phyloP scores from a whole-genome alignment of 2,329 filamentous ascomycete genomes.

The Calonectria fujianensis region DNA sequence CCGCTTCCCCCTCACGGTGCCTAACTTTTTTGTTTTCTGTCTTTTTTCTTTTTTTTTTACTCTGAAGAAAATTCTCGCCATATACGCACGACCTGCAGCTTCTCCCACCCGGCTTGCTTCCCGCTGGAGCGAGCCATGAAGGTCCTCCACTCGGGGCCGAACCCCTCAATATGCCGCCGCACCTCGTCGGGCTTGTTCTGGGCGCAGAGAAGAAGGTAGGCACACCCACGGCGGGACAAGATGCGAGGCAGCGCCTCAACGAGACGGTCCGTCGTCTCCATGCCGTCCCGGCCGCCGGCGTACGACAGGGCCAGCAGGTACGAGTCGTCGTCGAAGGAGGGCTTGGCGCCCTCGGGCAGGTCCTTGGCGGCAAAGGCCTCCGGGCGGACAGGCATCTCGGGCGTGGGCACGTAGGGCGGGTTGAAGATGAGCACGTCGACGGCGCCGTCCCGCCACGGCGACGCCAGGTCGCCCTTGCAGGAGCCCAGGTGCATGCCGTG shows the following conservation, averaged over 20 bases:
- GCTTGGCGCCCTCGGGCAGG: slow-evolving; percentile 57
- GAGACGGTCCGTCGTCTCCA: slow-evolving; percentile 92
- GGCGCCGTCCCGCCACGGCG: slow-evolving; percentile 71
- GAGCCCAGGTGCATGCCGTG: slow-evolving; percentile 78
- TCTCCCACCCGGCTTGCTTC: slow-evolving; percentile 95
- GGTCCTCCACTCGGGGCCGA: slow-evolving; percentile 78
- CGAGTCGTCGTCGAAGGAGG: slow-evolving; percentile 85
- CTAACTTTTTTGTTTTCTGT: background rate
- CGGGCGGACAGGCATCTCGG: slow-evolving; percentile 78
- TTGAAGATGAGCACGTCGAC: slow-evolving; percentile 97
- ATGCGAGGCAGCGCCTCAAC: slow-evolving; percentile 80
- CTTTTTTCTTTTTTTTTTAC: background rate
- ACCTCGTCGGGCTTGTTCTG: slow-evolving; percentile 90
- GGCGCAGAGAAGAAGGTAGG: slow-evolving; percentile 91
- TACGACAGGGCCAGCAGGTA: slow-evolving; percentile 90
- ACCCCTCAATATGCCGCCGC: slow-evolving; percentile 74
- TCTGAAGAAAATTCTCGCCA: slow-evolving; percentile 73
- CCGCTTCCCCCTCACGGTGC: slow-evolving; percentile 14
- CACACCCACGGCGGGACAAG: slow-evolving; percentile 82
- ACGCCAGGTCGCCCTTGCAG: slow-evolving; percentile 81
- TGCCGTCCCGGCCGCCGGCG: slow-evolving; percentile 91
- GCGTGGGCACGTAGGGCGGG: slow-evolving; percentile 95
- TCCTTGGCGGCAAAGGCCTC: slow-evolving; percentile 53
- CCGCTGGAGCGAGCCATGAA: slow-evolving; percentile 89
- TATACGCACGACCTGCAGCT: slow-evolving; percentile 90